These are phyloP conservation scores for Lactarius deliciosus DNA, from an alignment of 768 basidiomycete genomes.

Conservation along the genomic window DNA sequence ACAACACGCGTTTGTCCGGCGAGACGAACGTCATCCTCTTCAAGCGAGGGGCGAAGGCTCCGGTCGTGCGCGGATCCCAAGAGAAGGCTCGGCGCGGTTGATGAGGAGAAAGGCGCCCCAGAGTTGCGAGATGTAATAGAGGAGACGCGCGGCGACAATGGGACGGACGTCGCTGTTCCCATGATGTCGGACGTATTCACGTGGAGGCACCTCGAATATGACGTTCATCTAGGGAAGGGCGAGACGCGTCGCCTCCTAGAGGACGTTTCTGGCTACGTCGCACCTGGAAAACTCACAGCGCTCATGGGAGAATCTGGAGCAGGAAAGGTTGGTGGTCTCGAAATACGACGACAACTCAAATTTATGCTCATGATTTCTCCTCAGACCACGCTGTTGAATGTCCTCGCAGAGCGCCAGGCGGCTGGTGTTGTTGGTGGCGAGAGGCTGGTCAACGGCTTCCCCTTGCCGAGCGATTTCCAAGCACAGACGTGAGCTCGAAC, in stretches of 20 bases:
- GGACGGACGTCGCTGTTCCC: constrained; percentile 24
- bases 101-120: constrained; percentile 33
- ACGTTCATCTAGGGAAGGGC: constrained; percentile 52
- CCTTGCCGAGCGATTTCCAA: constrained; percentile 49
- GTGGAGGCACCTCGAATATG: constrained; percentile 72
- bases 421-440: constrained; percentile 44
- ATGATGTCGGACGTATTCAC: constrained; percentile 67
- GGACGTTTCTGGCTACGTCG: constrained; percentile 78
- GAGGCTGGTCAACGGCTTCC: constrained; percentile 46
- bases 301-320: constrained; percentile 66
- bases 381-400: constrained; percentile 54
- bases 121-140: constrained; percentile 7
- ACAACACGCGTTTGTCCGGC: constrained; percentile 41
- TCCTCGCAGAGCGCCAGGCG: constrained; percentile 42
- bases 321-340: constrained; percentile 41
- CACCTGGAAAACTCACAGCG: constrained; percentile 77
- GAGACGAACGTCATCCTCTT: constrained; percentile 56
- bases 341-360: not conserved
- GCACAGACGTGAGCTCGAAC: constrained; percentile 49
- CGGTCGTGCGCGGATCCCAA: constrained; percentile 17
- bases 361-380: not conserved
- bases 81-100: constrained; percentile 29
- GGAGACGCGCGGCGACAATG: constrained; percentile 8
- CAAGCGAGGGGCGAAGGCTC: constrained; percentile 52
- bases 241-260: constrained; percentile 53